Conservation (phyloP, 1,139 yeast species). For the Candida sp. region DNA sequence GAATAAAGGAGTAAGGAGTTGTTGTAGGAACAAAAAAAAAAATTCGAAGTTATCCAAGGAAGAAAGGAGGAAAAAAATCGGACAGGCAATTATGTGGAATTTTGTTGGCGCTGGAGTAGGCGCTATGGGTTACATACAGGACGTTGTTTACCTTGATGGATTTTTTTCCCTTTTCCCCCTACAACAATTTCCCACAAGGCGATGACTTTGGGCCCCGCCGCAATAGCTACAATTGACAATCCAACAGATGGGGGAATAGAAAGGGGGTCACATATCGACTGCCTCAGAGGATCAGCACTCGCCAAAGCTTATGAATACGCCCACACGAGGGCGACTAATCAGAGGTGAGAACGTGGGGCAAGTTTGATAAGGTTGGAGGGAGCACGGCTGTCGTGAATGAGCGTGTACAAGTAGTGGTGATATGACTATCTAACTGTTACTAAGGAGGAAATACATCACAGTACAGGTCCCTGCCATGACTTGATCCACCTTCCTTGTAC, state of each 20-base stretch:
- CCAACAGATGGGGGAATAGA: not conserved
- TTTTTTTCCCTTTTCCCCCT: not conserved
- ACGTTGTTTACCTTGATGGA: not conserved
- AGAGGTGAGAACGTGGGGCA: too few species aligned
- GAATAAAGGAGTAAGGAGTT: not conserved
- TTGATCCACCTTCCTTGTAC: too few species aligned
- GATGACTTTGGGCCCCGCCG: not conserved
- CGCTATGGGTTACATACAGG: not conserved
- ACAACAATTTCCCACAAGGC: not conserved
- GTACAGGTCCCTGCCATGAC: too few species aligned
- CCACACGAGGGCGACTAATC: too few species aligned
- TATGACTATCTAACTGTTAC: too few species aligned
- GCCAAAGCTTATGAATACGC: too few species aligned
- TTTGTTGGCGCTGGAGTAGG: not conserved
- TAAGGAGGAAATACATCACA: too few species aligned
- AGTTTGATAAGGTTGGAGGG: too few species aligned
- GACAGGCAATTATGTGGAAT: constrained; percentile 1
- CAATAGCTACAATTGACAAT: not conserved
- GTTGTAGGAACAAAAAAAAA: not conserved
- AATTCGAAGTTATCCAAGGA: not conserved
- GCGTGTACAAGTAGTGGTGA: too few species aligned
- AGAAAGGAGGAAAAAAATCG: not conserved
- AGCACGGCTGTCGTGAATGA: too few species aligned
- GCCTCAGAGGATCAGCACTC: not conserved
- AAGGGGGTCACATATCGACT: too few species aligned